phyloP scores from a whole-genome alignment of 192 early-diverging fungal species.

The Linnemannia elongata region DNA sequence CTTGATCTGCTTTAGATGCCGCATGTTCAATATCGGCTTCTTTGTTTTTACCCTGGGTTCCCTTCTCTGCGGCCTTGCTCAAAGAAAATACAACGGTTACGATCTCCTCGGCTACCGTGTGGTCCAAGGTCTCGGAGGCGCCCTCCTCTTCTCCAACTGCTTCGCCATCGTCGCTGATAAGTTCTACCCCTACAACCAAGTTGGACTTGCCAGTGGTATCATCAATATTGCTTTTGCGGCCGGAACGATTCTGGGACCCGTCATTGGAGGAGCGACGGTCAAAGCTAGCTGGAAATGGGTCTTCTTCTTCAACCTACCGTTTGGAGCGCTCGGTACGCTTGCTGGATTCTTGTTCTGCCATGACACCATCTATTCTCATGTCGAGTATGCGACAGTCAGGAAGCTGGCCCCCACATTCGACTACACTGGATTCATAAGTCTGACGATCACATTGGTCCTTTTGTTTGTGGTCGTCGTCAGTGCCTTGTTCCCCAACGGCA shows the following conservation, averaged over 20 bases:
- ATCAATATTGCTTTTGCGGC: slow-evolving; percentile 31
- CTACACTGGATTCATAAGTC: slow-evolving; percentile 14
- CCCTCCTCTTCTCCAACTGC: slow-evolving; percentile 27
- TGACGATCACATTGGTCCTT: not conserved
- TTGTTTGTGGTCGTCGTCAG: slow-evolving; percentile 20
- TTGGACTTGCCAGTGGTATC: slow-evolving; percentile 27
- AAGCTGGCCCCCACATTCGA: slow-evolving; percentile 3
- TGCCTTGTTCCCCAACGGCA: slow-evolving; percentile 21
- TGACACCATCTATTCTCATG: slow-evolving; percentile 10
- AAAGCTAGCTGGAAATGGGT: slow-evolving; percentile 25
- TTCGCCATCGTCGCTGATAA: slow-evolving; percentile 29
- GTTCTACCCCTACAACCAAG: slow-evolving; percentile 25
- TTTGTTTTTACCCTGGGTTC: slow-evolving; percentile 9
- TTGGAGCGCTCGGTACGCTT: slow-evolving; percentile 17
- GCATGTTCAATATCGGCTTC: slow-evolving; percentile 24
- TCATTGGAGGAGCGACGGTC: slow-evolving; percentile 24
- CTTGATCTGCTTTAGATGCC: slow-evolving; percentile 1
- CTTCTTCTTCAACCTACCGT: slow-evolving; percentile 30
- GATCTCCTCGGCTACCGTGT: slow-evolving; percentile 30
- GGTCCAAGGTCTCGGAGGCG: slow-evolving; percentile 21
- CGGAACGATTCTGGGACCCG: slow-evolving; percentile 21
- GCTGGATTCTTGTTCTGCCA: slow-evolving; percentile 18
- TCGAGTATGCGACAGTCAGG: slow-evolving; percentile 1
- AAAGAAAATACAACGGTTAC: slow-evolving; percentile 20
- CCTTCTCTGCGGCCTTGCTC: slow-evolving; percentile 8